Conservation (phyloP, 1,284 basidiomycete genomes). For the Athelia psychrophila region DNA sequence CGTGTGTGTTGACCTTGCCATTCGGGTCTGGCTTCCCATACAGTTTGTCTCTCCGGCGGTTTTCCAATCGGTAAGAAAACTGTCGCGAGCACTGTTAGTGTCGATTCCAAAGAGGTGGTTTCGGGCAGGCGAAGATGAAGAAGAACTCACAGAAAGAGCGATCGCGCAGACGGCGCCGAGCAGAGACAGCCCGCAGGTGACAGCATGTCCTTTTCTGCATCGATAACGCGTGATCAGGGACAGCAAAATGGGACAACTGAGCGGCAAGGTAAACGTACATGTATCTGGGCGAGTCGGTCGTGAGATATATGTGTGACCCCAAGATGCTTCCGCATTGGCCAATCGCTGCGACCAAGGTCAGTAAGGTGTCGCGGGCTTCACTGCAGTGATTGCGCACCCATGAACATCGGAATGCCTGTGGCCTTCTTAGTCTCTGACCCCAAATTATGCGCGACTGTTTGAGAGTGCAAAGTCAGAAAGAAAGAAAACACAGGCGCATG, state of each 20-base stretch:
- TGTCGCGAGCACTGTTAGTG: constrained; percentile 19
- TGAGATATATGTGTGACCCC: constrained; percentile 69
- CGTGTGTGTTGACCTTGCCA: constrained; percentile 58
- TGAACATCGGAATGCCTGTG: constrained; percentile 70
- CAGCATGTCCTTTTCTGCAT: constrained; percentile 60
- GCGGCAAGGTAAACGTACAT: constrained; percentile 36
- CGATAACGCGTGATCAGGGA: background rate
- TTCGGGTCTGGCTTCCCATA: constrained; percentile 52
- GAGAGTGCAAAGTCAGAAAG: background rate
- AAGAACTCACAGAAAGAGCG: constrained; percentile 45
- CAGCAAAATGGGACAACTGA: background rate
- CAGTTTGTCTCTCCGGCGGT: constrained; percentile 48
- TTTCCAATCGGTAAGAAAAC: constrained; percentile 64
- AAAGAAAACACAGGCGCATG: constrained; percentile 21
- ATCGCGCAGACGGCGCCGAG: constrained; percentile 52
- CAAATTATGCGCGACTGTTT: constrained; percentile 65
- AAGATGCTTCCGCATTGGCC: constrained; percentile 72
- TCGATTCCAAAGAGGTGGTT: background rate
- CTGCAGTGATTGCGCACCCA: constrained; percentile 31
- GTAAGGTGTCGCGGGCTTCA: background rate
- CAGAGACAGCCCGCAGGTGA: constrained; percentile 56
- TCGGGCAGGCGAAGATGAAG: background rate
- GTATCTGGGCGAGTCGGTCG: constrained; percentile 61
- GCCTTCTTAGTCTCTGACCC: constrained; percentile 79
- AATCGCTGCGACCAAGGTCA: constrained; percentile 38